phyloP scores from a whole-genome alignment of 352 stramenopile species.

The Pythium brachiatum region DNA sequence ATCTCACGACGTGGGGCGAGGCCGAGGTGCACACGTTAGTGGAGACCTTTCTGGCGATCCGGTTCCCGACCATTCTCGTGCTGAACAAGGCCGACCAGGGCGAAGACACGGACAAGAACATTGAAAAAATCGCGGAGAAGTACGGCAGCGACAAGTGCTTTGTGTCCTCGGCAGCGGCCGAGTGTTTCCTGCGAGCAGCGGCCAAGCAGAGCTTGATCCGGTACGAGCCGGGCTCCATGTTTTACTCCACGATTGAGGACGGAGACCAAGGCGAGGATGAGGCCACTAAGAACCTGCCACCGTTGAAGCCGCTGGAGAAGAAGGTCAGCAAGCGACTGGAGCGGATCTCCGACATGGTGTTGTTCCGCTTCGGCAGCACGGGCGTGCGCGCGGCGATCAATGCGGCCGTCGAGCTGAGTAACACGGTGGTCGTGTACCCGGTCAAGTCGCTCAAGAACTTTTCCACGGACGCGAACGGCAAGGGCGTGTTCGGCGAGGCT shows the following conservation, averaged over 20 bases:
- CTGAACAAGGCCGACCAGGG: slow-evolving; percentile 89
- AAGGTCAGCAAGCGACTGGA: slow-evolving; percentile 82
- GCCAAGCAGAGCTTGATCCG: slow-evolving; percentile 77
- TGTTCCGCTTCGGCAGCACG: slow-evolving; percentile 87
- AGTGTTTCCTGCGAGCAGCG: slow-evolving; percentile 78
- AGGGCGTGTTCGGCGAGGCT: slow-evolving; percentile 75
- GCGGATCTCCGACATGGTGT: slow-evolving; percentile 88
- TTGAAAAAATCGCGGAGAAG: slow-evolving; percentile 85
- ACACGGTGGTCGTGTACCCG: slow-evolving; percentile 82
- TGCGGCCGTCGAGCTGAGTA: slow-evolving; percentile 74
- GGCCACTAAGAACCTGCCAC: slow-evolving; percentile 21
- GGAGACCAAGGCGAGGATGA: slow-evolving; percentile 39
- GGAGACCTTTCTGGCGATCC: slow-evolving; percentile 68
- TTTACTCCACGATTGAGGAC: slow-evolving; percentile 75
- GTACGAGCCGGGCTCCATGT: slow-evolving; percentile 85
- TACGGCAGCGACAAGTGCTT: slow-evolving; percentile 87
- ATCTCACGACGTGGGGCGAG: slow-evolving; percentile 56
- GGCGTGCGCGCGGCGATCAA: slow-evolving; percentile 87
- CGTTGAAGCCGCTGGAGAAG: slow-evolving; percentile 68
- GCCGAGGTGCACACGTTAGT: slow-evolving; percentile 73
- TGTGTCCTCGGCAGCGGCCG: slow-evolving; percentile 81
- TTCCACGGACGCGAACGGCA: slow-evolving; percentile 54
- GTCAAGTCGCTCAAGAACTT: slow-evolving; percentile 89
- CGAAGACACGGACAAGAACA: slow-evolving; percentile 85
- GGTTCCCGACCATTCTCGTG: slow-evolving; percentile 86